phyloP scores from a whole-genome alignment of 2,329 filamentous ascomycete species.

The Scedosporium aurantiacum region DNA sequence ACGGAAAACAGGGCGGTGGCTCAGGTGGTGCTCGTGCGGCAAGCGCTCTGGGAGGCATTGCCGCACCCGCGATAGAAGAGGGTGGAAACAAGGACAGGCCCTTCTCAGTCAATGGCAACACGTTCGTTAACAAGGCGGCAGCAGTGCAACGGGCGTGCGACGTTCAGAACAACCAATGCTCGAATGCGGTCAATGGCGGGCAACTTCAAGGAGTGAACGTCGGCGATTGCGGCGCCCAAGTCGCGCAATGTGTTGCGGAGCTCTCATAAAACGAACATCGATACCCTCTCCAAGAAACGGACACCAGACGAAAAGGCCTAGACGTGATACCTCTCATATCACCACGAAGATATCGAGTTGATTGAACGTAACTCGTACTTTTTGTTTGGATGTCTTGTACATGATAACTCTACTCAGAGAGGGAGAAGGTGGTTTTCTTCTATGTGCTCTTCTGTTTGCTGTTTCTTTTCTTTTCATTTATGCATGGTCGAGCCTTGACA shows the following conservation, averaged over 20 bases:
- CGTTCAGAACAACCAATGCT: constrained; percentile 51
- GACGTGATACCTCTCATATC: not conserved
- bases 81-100: constrained; percentile 36
- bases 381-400: not conserved
- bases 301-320: not conserved
- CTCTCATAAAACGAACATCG: constrained; percentile 14
- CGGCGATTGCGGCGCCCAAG: constrained; percentile 45
- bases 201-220: constrained; percentile 26
- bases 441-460: not conserved
- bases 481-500: constrained; percentile 1
- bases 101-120: constrained; percentile 45
- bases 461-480: not conserved
- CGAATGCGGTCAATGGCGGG: constrained; percentile 43
- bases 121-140: constrained; percentile 42
- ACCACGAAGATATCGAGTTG: not conserved
- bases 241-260: constrained; percentile 29
- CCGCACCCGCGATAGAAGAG: constrained; percentile 37
- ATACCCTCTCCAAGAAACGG: not conserved
- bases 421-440: not conserved
- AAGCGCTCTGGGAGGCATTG: constrained; percentile 36
- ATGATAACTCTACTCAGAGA: not conserved
- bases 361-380: not conserved
- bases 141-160: constrained; percentile 52
- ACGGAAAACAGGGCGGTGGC: constrained; percentile 7
- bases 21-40: constrained; percentile 18